Base-by-base conservation (phyloP, 108 stramenopile genomes). In the Cyclotella cryptica region DNA sequence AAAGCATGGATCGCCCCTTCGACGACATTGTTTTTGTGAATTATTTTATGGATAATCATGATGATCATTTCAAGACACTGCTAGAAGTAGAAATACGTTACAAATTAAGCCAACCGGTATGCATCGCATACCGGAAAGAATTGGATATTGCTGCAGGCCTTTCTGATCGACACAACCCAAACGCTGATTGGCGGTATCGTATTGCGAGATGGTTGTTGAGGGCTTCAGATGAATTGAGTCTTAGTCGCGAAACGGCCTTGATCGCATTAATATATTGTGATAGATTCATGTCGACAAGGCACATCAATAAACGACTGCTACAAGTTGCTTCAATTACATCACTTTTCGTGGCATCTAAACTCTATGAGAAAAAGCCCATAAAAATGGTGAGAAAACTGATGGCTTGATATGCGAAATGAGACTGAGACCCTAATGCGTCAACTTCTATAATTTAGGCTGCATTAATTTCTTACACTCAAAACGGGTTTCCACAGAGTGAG, bases 151-250 rank as follows among this genome's bases (percentile, higher is more conserved):
- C 75, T 18, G 66, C 75, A 0, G 54, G 63, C 59, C 18, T 15
- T 0, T 29, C 41, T 11, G 45, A 39, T 24, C 15, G 28, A 35
- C 18, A 63, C 12, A 41, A 41, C 19, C 26, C 44, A 40, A 74
- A 74, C 51, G 28, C 72, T 40, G 49, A 74, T 49, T 74, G 80
- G 72, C 51, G 80, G 41, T 81, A 75, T 55, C 68, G 80, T 17
- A 81, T 81, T 27, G 67, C 68, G 3, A 30, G 80, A 27, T 81
- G 80, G 80, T 57, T 81, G 66, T 29, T 81, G 19, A 39, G 60
- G 29, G 80, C 74, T 10, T 69, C 74, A 1, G 80, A 81, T 51
- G 74, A 81, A 0, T 75, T 81, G 44, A 0, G 28, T 18, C 17
- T 81, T 18, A 63, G 49, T n/a, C 65, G 80, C 26, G 69, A 69